Conservation (phyloP, 352 stramenopile genomes). For the Pythium rhizo-oryzae region DNA sequence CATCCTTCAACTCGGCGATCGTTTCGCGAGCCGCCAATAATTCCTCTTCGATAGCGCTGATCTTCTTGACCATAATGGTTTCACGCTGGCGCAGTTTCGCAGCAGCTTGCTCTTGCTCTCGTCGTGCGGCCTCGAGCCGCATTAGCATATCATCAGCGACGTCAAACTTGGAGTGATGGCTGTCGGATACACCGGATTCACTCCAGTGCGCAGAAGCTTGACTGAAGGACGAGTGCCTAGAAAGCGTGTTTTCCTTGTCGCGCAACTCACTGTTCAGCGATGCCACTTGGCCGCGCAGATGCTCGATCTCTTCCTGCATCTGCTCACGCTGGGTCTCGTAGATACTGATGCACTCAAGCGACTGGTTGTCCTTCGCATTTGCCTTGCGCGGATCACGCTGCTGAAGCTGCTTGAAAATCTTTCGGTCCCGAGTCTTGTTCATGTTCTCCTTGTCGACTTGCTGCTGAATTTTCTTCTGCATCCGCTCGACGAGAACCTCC, state of each 20-base stretch:
- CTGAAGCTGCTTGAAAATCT: slow-evolving; percentile 67
- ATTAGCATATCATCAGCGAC: slow-evolving; percentile 75
- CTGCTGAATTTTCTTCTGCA: slow-evolving; percentile 84
- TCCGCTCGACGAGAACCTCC: slow-evolving; percentile 73
- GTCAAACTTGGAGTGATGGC: slow-evolving; percentile 27
- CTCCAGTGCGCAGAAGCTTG: slow-evolving; percentile 13
- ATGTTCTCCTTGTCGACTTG: slow-evolving; percentile 75
- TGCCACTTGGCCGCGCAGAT: slow-evolving; percentile 61
- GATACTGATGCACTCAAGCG: slow-evolving; percentile 67
- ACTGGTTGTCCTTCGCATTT: slow-evolving; percentile 61
- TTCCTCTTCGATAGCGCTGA: slow-evolving; percentile 75
- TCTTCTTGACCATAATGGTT: slow-evolving; percentile 75
- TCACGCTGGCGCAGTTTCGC: slow-evolving; percentile 66
- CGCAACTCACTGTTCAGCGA: slow-evolving; percentile 70
- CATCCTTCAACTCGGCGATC: slow-evolving; percentile 75
- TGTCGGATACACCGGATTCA: neutral
- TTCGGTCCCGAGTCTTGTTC: slow-evolving; percentile 56
- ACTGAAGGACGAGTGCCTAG: slow-evolving; percentile 29
- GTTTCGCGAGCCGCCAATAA: slow-evolving; percentile 58
- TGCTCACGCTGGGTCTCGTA: slow-evolving; percentile 76
- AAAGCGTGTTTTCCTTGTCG: slow-evolving; percentile 79
- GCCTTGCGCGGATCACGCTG: slow-evolving; percentile 61
- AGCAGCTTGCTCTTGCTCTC: slow-evolving; percentile 74
- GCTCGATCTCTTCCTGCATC: slow-evolving; percentile 73
- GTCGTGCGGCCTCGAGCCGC: slow-evolving; percentile 67